Percentiles rank a stretch among this genome's conserved stretches.
Evolutionary conservation across 108 stramenopile genomes (phyloP).

Genomic region (Cyclotella sp.): DNA sequence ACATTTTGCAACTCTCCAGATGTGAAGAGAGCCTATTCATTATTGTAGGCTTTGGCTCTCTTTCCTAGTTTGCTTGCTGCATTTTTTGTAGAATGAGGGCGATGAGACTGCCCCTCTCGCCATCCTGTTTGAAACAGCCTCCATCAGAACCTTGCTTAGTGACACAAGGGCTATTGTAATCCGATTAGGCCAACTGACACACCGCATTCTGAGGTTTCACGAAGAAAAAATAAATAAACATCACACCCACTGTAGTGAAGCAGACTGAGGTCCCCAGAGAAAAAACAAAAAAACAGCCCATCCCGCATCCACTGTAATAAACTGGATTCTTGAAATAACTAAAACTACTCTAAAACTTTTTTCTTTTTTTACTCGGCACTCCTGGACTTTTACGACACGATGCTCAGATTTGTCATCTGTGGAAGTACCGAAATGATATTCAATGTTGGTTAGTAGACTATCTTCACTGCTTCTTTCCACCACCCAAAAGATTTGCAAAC

Average conservation of each 20-base stretch:
- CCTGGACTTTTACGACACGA: no score
- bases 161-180: neutral
- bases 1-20: conserved; percentile 20
- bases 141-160: neutral
- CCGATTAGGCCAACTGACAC: neutral
- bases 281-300: conserved; percentile 2
- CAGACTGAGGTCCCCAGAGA: neutral
- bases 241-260: conserved; percentile 5
- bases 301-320: neutral
- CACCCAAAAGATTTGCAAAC: conserved; percentile 38
- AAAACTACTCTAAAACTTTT: neutral
- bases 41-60: conserved; percentile 12
- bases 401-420: neutral
- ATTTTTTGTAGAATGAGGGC: neutral
- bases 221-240: conserved; percentile 4
- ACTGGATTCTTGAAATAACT: conserved; percentile 5
- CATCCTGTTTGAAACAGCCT: neutral
- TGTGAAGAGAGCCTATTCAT: neutral
- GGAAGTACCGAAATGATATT: neutral
- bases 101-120: neutral
- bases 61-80: neutral
- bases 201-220: neutral
- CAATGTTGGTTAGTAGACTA: neutral
- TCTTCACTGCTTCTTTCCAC: conserved; percentile 31
- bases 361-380: neutral